Evolutionary conservation across 805 yeast species (phyloP).

Genomic region (Jamesozyma spencerorum): DNA sequence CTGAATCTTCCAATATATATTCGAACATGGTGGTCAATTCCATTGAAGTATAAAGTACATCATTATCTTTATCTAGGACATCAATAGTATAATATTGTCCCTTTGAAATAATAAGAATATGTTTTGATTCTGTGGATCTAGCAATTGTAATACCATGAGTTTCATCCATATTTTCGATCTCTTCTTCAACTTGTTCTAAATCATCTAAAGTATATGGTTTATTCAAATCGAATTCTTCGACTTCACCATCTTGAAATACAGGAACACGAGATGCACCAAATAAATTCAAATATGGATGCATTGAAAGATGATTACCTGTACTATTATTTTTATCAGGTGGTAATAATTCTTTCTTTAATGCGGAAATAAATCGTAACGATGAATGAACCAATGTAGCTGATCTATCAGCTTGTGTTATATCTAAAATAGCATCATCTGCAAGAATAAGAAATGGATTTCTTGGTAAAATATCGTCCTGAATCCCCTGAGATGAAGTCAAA

Average conservation of each 20-base stretch:
- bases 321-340: slow-evolving; percentile 51
- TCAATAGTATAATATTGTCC: slow-evolving; percentile 86
- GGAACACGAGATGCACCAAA: slow-evolving; percentile 64
- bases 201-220: slow-evolving; percentile 38
- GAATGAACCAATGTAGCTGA: slow-evolving; percentile 61
- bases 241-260: slow-evolving; percentile 24
- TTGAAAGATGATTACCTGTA: slow-evolving; percentile 45
- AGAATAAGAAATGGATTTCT: slow-evolving; percentile 68
- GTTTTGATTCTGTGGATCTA: slow-evolving; percentile 54
- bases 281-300: slow-evolving; percentile 56
- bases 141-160: slow-evolving; percentile 63
- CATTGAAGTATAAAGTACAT: slow-evolving; percentile 54
- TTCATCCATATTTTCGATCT: slow-evolving; percentile 1
- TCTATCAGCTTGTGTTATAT: slow-evolving; percentile 55
- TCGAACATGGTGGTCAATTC: slow-evolving; percentile 60
- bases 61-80: slow-evolving; percentile 60
- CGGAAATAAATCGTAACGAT: slow-evolving; percentile 54
- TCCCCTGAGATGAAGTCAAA: slow-evolving; percentile 45
- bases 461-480: slow-evolving; percentile 60
- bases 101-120: slow-evolving; percentile 64
- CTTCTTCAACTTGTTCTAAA: slow-evolving; percentile 17
- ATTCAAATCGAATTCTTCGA: slow-evolving; percentile 31
- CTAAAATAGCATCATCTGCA: slow-evolving; percentile 64
- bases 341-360: slow-evolving; percentile 45
- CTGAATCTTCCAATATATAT: slow-evolving; percentile 61